phyloP scores from a whole-genome alignment of 345 rosid genomes.

The Arabis alpina region DNA sequence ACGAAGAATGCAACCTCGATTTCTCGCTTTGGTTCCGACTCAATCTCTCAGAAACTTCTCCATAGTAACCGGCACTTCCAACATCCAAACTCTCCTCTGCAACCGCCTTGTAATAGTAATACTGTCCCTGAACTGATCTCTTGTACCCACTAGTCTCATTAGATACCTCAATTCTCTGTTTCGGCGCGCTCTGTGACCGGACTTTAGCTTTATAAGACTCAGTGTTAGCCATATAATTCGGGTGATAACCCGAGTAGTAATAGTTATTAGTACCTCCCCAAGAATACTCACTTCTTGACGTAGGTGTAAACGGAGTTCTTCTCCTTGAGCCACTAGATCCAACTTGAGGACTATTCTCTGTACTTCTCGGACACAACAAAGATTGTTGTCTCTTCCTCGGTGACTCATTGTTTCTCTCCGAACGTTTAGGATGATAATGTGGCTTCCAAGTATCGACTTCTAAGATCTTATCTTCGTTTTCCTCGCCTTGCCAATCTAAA shows the following conservation, averaged over 20 bases:
- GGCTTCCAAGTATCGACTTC: slow-evolving; percentile 99
- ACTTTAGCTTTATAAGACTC: slow-evolving; percentile 85
- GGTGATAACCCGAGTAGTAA: slow-evolving; percentile 64
- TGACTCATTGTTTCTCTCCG: slow-evolving; percentile 43
- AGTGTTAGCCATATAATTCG: slow-evolving; percentile 88
- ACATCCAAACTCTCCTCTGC: slow-evolving; percentile 31
- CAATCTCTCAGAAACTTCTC: slow-evolving; percentile 32
- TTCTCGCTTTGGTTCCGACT: slow-evolving; percentile 40
- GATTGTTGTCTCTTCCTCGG: slow-evolving; percentile 47
- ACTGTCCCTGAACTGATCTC: slow-evolving; percentile 41
- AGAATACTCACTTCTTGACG: slow-evolving; percentile 68
- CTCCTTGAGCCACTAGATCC: slow-evolving; percentile 61
- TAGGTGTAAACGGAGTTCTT: slow-evolving; percentile 80
- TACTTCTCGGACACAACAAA: slow-evolving; percentile 48
- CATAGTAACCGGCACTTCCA: slow-evolving; percentile 33
- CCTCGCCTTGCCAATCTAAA: slow-evolving; percentile 74
- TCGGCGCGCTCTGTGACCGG: slow-evolving; percentile 89
- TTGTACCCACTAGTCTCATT: slow-evolving; percentile 51
- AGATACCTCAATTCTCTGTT: slow-evolving; percentile 72
- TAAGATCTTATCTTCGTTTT: slow-evolving; percentile 77
- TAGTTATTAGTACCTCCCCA: slow-evolving; percentile 62
- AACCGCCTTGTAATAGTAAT: slow-evolving; percentile 27
- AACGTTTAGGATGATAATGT: slow-evolving; percentile 52
- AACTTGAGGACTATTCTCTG: slow-evolving; percentile 75
- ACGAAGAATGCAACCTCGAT: slow-evolving; percentile 38